A percentile compares a stretch with the other conserved stretches of the same genome.
phyloP scores from a whole-genome alignment of 169 alveolate genomes.

The Cryptosporidium viatorum region DNA sequence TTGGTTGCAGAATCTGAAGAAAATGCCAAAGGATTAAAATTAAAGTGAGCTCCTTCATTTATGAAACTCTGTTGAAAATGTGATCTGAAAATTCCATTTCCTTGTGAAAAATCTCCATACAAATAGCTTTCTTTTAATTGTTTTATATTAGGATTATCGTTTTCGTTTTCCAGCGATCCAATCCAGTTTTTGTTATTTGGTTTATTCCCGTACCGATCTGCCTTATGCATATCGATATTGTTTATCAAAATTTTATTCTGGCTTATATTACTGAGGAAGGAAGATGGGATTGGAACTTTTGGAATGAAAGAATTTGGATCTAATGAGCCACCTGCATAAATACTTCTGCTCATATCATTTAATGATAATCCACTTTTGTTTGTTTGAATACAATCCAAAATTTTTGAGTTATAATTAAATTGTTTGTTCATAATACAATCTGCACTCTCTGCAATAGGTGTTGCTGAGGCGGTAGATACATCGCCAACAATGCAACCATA shows the following conservation, averaged over 20 bases:
- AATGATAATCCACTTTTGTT: slow-evolving; percentile 9
- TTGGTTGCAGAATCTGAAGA: slow-evolving; percentile 47
- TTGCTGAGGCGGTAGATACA: slow-evolving; percentile 73
- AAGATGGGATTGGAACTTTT: slow-evolving; percentile 28
- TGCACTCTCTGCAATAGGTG: slow-evolving; percentile 48
- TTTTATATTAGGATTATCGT: slow-evolving; percentile 49
- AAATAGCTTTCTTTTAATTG: slow-evolving; percentile 8
- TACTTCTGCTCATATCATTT: slow-evolving; percentile 6
- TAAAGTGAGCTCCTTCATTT: slow-evolving; percentile 30
- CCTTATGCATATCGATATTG: slow-evolving; percentile 5
- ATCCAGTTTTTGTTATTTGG: slow-evolving; percentile 8
- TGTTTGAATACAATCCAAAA: slow-evolving; percentile 60
- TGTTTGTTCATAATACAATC: slow-evolving; percentile 33
- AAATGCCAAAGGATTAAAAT: slow-evolving; percentile 48
- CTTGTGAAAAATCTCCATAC: slow-evolving; percentile 38
- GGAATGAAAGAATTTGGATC: slow-evolving; percentile 13
- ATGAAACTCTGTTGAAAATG: slow-evolving; percentile 34
- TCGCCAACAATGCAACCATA: slow-evolving; percentile 52
- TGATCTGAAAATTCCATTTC: slow-evolving; percentile 27
- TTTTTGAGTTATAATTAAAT: slow-evolving; percentile 30
- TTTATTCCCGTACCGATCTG: neutral
- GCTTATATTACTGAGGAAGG: slow-evolving; percentile 3
- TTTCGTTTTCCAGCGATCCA: slow-evolving; percentile 21
- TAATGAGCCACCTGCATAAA: slow-evolving; percentile 12
- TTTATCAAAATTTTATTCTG: slow-evolving; percentile 10